Evolutionary conservation across 192 early-diverging fungal species (phyloP), one percentile per base, ranked within the genome.

Genomic region (Linnemannia zychae): DNA sequence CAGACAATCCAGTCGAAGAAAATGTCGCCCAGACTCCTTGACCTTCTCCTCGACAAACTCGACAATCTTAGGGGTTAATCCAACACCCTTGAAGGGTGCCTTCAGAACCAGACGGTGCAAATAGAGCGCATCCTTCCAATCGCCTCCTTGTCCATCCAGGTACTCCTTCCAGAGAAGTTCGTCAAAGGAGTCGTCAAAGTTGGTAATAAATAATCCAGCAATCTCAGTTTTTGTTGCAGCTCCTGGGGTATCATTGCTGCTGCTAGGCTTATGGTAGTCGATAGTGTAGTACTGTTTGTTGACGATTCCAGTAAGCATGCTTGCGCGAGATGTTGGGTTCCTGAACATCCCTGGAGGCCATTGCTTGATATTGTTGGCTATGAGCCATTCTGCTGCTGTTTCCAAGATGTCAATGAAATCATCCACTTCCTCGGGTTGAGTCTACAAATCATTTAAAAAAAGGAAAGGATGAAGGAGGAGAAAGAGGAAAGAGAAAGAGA

Each of bases 81-180:
- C 82, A 31, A 48, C 13, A 9, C 82, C 82, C 52, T 75, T 68
- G 77, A 49, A 84, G 9, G 49, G 72, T n/a, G 78, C 40, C 68
- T 48, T 57, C 3, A 84, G 15, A 1, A 84, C 67, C 7, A 84
- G 77, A 0, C 82, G 82, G 66, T 84, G 82, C 0, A 84, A 46
- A 46, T 78, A 84, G 2, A 84, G 13, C 0, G 82, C 82, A 46
- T 84, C 82, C n/a, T 47, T 78, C 82, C 82, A 84, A 33, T 74
- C 73, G 0, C 70, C 34, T 31, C 57, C 57, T 12, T 31, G 57
- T 12, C 2, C 13, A 9, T 7, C 12, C 1, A 28, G 68, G n/a
- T 40, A 72, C 6, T 36, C 72, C 18, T 71, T 71, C 82, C 82
- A 84, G n/a, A 84, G 57, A 11, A 40, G 18, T 17, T 74, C 48